Evolutionary conservation across 345 rosid genomes (phyloP), one percentile per base, ranked within the genome.

Genomic region (Brassica cretica): DNA sequence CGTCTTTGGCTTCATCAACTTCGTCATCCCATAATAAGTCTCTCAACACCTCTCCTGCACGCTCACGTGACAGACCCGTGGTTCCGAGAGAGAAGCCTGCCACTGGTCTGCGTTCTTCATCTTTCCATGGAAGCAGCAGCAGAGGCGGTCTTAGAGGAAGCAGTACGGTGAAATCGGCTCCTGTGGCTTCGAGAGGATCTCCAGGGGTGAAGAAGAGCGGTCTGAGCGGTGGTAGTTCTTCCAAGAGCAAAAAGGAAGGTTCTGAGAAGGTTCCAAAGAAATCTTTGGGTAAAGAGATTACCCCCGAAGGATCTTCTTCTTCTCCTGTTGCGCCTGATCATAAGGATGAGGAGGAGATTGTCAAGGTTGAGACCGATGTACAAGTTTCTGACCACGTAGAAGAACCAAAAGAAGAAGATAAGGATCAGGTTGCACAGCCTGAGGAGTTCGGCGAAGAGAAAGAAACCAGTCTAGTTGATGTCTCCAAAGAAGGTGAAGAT

Each of bases 1-100:
- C 97, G 0, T 35, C 89, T 18, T 64, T 83, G 72, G 70, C 80
- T 73, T 71, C 87, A 4, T 76, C 93, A 0, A 33, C 87, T 39
- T 63, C 85, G 46, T 70, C 79, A 61, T 78, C 61, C 21, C 61
- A 33, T 0, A 89, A 33, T 0, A 89, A 76, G 46, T 67, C 82
- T 66, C 79, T 76, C 24, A 27, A 80, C 35, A 18, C 41, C 51
- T 87, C 72, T 65, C 67, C 89, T 79, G 84, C 60, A 58, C 82
- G 71, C 51, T 63, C 76, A 44, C 81, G 75, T 12, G 85, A 83
- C 33, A 76, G 76, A 78, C 37, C 83, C 8, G 66, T 59, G 41
- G 75, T 64, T 33, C 71, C 84, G 51, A 82, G 85, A 19, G 89
- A 83, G 18, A 84, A 80, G 64, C 41, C 82, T 29, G 9, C 55